A percentile compares a stretch with the other conserved stretches of the same genome.
These are phyloP conservation scores for Coemansia sp. DNA, from an alignment of 192 early-diverging fungal genomes.

Conservation along the genomic window DNA sequence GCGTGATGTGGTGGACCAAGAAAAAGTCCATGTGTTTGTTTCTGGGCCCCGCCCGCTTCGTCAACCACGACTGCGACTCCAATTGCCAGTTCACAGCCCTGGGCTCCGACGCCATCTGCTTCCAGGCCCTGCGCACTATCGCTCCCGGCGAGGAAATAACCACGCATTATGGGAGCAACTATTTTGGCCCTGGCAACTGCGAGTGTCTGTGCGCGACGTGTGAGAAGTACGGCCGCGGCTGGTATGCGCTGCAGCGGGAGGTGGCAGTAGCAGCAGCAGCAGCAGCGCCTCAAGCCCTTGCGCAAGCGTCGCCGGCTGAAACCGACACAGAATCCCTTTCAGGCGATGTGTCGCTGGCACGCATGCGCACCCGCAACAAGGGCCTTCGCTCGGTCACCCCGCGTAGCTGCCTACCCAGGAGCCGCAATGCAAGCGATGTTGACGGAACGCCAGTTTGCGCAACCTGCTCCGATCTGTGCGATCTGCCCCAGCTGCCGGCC, in stretches of 20 bases:
- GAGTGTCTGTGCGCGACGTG: slow-evolving; percentile 77
- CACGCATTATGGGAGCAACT: slow-evolving; percentile 65
- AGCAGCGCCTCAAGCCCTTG: neutral
- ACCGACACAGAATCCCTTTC: slow-evolving; percentile 25
- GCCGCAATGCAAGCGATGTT: neutral
- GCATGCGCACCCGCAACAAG: slow-evolving; percentile 47
- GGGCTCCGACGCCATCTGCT: slow-evolving; percentile 59
- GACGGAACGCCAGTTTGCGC: slow-evolving; percentile 12
- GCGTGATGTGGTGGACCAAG: slow-evolving; percentile 66
- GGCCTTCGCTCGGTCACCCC: slow-evolving; percentile 41
- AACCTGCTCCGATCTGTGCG: slow-evolving; percentile 10
- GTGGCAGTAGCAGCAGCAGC: too few species aligned
- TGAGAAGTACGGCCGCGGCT: slow-evolving; percentile 59
- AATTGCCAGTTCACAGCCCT: slow-evolving; percentile 59
- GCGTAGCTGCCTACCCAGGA: slow-evolving; percentile 21
- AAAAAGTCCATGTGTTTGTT: slow-evolving; percentile 63
- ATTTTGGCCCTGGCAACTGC: slow-evolving; percentile 69
- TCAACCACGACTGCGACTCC: slow-evolving; percentile 75
- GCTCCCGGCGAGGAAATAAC: slow-evolving; percentile 74
- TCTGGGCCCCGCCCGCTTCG: slow-evolving; percentile 73
- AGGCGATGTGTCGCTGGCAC: neutral
- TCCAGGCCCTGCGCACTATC: slow-evolving; percentile 68
- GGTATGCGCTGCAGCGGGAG: slow-evolving; percentile 21
- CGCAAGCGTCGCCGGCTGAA: slow-evolving; percentile 10
- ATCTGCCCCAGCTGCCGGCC: neutral